Evolutionary conservation across 257 asterid species (phyloP), one percentile per base, ranked within the genome.

Genomic region (Jacaranda mimosifolia): DNA sequence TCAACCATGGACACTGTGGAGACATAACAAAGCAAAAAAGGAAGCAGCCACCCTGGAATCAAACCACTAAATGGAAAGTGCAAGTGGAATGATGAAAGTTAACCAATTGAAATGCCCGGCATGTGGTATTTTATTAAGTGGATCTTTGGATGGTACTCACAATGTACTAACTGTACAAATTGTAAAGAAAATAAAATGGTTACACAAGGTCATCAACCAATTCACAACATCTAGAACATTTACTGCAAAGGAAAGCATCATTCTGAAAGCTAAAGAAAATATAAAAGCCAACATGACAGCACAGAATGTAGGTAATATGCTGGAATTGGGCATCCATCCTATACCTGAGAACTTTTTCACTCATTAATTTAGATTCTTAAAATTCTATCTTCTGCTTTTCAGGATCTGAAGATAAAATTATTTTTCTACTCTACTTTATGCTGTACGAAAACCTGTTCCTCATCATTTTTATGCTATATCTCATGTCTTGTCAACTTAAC

Each of bases 1-100:
- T 52, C 43, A 58, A 52, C 59, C 64, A 39, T 26, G 51, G 49
- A 52, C 12, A 6, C 2, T 11, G 21, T 9, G 13, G 39, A 77
- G 19, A 13, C 38, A 69, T 52, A 70, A 62, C 18, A 60, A 62
- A 71, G 11, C 58, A 62, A 17, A 68, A 26, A 32, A 48, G 6
- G 12, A 26, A 3, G 8, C 26, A 49, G 7, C 11, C 45, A 64
- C 21, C 40, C 6, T 7, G 66, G 12, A 3, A 71, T 12, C 26
- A 62, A 40, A 26, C 35, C 42, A 56, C 48, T 17, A 42, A 14
- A 59, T 6, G 13, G 4, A 18, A 62, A 62, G 46, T 62, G 9
- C 4, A 49, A 49, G 11, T n/a, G 10, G n/a, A 13, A 35, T 45
- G 45, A 69, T 55, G 32, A 48, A 68, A 75, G 48, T 19, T 36